Evolutionary conservation across 768 basidiomycete species (phyloP), one percentile per base, ranked within the genome.

Genomic region (Naganishia kalamii): DNA sequence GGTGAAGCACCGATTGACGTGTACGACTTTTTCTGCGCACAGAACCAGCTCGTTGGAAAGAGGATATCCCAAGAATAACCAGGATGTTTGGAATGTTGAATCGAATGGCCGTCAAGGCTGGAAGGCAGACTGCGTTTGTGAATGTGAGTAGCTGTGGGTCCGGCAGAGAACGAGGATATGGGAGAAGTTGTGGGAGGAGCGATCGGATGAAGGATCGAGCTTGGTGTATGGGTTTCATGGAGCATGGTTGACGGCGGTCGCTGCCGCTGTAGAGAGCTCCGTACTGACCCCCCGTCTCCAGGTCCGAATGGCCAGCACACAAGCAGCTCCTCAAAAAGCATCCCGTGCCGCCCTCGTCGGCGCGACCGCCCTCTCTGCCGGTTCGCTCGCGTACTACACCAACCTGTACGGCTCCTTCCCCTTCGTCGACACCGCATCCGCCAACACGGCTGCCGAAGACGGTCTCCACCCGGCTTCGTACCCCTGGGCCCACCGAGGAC

Each of bases 381-480:
- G 96, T 68, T 88, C 94, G 50, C 85, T 96, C 78, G 91, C 90
- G 62, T 96, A 91, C 91, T 99, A 99, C 83, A 87, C 90, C 72
- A 88, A 92, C 78, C 84, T 92, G 64, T 98, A 92, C 79, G 96
- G 93, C 69, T 81, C 84, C 32, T 82, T 92, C 63, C 90, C 92
- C 33, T 91, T 98, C 81, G 74, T 98, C 70, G 86, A 88, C 65
- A 87, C 96, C 80, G 94, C 88, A 6, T 90, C 90, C 76, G 96
- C 96, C 50, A 92, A 89, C 80, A 87, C 88, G 68, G 87, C 87
- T 60, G 90, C 87, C 48, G 96, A 99, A 70, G 92, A 92, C 71
- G 96, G 96, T 67, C 86, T 99, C 43, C 96, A 99, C 80, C 85
- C 96, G 27, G 75, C 87, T 64, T 74, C 80, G 32, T 88, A 88